A percentile compares a stretch with the other conserved stretches of the same genome.
phyloP scores from a whole-genome alignment of 139 green algal species.

The Haematococcus lacustris region DNA sequence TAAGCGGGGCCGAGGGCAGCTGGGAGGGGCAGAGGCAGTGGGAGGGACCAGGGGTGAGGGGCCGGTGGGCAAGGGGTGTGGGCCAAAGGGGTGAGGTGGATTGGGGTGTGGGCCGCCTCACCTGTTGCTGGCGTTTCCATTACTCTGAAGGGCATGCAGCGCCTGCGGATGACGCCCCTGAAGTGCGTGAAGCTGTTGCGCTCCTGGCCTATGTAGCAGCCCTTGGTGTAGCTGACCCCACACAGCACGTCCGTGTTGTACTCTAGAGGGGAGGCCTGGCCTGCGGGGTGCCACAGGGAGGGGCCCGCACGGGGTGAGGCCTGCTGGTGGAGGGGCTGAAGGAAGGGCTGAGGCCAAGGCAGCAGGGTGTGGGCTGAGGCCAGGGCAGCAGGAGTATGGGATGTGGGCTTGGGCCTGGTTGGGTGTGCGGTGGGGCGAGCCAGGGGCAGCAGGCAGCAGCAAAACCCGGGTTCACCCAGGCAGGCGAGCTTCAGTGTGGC shows the following conservation, averaged over 20 bases:
- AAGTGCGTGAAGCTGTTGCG: slow-evolving; percentile 51
- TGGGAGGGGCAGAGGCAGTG: neutral
- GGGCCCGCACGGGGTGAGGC: neutral
- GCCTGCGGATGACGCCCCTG: slow-evolving; percentile 74
- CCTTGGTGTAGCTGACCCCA: slow-evolving; percentile 88
- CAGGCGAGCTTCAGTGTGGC: too few relatives aligned
- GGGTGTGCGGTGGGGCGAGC: too few relatives aligned
- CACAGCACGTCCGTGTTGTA: slow-evolving; percentile 88
- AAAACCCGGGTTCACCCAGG: too few relatives aligned
- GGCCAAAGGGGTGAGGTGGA: neutral
- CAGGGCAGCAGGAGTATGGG: too few relatives aligned
- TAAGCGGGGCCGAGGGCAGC: too few relatives aligned
- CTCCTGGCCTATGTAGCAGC: slow-evolving; percentile 94
- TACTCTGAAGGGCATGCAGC: slow-evolving; percentile 57
- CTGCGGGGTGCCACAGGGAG: slow-evolving; percentile 23
- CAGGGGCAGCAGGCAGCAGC: too few relatives aligned
- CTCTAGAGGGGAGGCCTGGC: slow-evolving; percentile 76
- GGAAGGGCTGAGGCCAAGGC: too few relatives aligned
- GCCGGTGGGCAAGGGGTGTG: too few relatives aligned
- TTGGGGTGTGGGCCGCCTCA: neutral
- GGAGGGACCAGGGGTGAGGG: neutral
- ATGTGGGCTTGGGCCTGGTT: too few relatives aligned
- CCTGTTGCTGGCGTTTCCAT: neutral
- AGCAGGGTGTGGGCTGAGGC: too few relatives aligned
- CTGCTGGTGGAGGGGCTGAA: neutral